These are phyloP conservation scores for Pythium insidiosum DNA, from an alignment of 352 stramenopile genomes.

Conservation along the genomic window DNA sequence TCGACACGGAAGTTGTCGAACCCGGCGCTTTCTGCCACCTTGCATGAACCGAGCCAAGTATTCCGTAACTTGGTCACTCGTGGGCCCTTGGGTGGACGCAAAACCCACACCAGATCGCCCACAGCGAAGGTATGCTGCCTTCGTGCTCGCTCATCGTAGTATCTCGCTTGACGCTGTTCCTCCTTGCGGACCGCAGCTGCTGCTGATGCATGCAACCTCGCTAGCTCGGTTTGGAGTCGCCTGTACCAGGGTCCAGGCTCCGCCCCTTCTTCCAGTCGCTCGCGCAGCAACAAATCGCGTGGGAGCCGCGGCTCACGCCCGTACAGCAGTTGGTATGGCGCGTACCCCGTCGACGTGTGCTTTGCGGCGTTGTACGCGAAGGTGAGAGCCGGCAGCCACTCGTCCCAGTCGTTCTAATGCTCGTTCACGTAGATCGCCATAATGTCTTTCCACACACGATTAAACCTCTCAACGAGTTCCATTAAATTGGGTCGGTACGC, in stretches of 20 bases:
- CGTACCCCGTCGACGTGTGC: neutral
- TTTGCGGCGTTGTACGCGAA: conserved; percentile 1
- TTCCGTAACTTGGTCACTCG: neutral
- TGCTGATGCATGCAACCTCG: neutral
- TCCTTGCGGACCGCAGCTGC: neutral
- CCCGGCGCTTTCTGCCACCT: neutral
- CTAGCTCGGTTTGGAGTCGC: neutral
- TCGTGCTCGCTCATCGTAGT: neutral
- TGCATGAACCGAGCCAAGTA: neutral
- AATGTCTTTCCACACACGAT: conserved; percentile 2
- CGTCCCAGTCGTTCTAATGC: neutral
- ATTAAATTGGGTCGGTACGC: neutral
- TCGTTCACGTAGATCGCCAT: neutral
- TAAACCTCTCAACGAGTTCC: neutral
- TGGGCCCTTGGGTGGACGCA: neutral
- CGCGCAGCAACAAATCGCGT: neutral
- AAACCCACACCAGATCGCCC: no score
- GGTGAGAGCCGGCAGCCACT: neutral
- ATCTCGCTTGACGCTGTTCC: neutral
- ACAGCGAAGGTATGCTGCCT: neutral
- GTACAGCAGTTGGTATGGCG: neutral
- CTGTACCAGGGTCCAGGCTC: neutral
- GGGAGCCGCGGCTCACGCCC: neutral
- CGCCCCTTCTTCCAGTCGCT: neutral
- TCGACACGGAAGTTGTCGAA: conserved; percentile 1